Evolutionary conservation across 108 stramenopile species (phyloP).

Genomic region (Cylindrotheca fusiformis): DNA sequence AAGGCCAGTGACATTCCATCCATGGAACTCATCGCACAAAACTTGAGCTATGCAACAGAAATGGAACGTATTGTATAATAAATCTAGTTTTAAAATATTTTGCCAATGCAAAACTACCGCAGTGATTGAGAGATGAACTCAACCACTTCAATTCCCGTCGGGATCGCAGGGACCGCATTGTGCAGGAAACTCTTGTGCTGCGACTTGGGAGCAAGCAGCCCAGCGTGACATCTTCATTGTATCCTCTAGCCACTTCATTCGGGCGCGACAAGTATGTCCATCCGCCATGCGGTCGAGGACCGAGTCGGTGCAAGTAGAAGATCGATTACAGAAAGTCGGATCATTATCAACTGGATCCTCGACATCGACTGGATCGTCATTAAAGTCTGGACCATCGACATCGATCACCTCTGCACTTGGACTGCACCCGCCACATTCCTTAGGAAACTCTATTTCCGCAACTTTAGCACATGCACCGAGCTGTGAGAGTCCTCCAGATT

Average conservation of each 20-base stretch:
- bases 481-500: constrained; percentile 27
- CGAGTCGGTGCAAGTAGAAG: constrained; percentile 42
- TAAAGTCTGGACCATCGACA: no score
- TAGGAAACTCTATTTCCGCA: constrained; percentile 37
- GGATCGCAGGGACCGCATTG: constrained; percentile 56
- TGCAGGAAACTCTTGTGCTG: constrained; percentile 34
- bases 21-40: constrained; percentile 80
- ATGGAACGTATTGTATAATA: constrained; percentile 87
- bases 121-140: no score
- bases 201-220: constrained; percentile 54
- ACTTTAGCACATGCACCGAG: constrained; percentile 52
- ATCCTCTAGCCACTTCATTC: constrained; percentile 60
- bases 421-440: constrained; percentile 47
- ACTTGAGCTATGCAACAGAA: constrained; percentile 87
- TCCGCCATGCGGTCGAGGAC: constrained; percentile 39
- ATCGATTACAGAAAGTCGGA: constrained; percentile 57
- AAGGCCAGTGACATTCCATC: constrained; percentile 76
- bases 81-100: constrained; percentile 5
- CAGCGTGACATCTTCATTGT: constrained; percentile 27
- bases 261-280: constrained; percentile 49
- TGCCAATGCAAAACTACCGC: no score
- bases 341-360: no score
- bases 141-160: no score
- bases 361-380: no score
- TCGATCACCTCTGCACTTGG: no score